phyloP scores from a whole-genome alignment of 2,329 filamentous ascomycete species.

The Calonectria hawksworthii region DNA sequence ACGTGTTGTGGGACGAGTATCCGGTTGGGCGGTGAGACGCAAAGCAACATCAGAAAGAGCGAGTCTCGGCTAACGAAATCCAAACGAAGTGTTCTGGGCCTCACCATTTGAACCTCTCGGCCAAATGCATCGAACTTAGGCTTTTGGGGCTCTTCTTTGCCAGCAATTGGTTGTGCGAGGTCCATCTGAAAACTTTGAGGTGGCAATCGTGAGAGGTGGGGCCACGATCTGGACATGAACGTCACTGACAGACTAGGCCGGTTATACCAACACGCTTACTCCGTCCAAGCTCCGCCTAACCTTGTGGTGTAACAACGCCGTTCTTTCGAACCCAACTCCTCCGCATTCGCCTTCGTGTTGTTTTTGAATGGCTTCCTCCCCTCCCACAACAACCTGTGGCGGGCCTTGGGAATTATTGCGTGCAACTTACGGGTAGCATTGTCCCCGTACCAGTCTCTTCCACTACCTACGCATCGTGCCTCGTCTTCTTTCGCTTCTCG shows the following conservation, averaged over 20 bases:
- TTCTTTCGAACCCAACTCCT: neutral
- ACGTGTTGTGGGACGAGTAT: neutral
- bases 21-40: neutral
- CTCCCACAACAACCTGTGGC: neutral
- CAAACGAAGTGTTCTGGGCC: neutral
- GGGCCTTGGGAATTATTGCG: neutral
- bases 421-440: neutral
- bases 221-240: neutral
- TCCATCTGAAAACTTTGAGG: neutral
- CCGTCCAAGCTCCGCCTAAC: slow-evolving; percentile 7
- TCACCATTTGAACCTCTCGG: neutral
- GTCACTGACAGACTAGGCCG: slow-evolving; percentile 2
- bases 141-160: neutral
- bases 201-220: slow-evolving; percentile 1
- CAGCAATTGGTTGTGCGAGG: neutral
- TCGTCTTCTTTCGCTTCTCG: neutral
- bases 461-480: neutral
- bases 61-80: neutral
- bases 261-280: slow-evolving; percentile 1
- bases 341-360: neutral
- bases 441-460: neutral
- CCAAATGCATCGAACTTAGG: neutral
- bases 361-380: slow-evolving; percentile 8
- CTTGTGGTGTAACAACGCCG: slow-evolving; percentile 4
- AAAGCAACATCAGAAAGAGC: neutral